Conservation (phyloP, 352 stramenopile genomes). For the Pythium scleroteichum region DNA sequence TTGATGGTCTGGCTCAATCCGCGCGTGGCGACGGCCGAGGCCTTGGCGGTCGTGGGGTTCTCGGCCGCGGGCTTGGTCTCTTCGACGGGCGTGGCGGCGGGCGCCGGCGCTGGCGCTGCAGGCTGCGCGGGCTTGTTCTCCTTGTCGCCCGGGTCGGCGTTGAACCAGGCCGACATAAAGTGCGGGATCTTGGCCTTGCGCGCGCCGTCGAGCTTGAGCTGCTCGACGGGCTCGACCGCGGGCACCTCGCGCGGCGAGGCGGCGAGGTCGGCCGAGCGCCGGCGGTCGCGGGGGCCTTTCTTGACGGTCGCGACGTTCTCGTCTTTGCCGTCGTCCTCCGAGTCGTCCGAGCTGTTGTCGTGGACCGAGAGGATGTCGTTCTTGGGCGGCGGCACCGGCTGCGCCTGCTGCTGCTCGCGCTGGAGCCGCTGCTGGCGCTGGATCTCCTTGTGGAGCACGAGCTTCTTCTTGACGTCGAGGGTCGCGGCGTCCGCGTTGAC, state of each 20-base stretch:
- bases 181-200: slow-evolving; percentile 77
- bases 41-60: background rate
- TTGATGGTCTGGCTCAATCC: slow-evolving; percentile 60
- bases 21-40: background rate
- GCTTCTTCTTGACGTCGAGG: slow-evolving; percentile 60
- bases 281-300: slow-evolving; percentile 35
- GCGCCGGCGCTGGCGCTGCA: slow-evolving; percentile 22
- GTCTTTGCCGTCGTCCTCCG: slow-evolving; percentile 27
- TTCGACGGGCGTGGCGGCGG: slow-evolving; percentile 3
- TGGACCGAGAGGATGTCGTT: slow-evolving; percentile 22
- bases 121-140: slow-evolving; percentile 25
- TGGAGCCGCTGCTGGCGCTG: slow-evolving; percentile 41
- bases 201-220: slow-evolving; percentile 63
- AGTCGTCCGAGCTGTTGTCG: slow-evolving; percentile 26
- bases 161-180: slow-evolving; percentile 73
- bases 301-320: slow-evolving; percentile 53
- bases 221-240: slow-evolving; percentile 53
- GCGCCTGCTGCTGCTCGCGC: slow-evolving; percentile 25
- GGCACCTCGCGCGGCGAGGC: slow-evolving; percentile 27
- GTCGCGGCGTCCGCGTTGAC: slow-evolving; percentile 56
- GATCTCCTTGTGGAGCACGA: slow-evolving; percentile 48
- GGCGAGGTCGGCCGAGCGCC: slow-evolving; percentile 37
- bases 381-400: slow-evolving; percentile 28
- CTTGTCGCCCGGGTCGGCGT: slow-evolving; percentile 45
- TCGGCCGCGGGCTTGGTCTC: slow-evolving; percentile 14